Base-by-base conservation (phyloP, 2,329 filamentous ascomycete species). In the Furcasterigmium furcatum region DNA sequence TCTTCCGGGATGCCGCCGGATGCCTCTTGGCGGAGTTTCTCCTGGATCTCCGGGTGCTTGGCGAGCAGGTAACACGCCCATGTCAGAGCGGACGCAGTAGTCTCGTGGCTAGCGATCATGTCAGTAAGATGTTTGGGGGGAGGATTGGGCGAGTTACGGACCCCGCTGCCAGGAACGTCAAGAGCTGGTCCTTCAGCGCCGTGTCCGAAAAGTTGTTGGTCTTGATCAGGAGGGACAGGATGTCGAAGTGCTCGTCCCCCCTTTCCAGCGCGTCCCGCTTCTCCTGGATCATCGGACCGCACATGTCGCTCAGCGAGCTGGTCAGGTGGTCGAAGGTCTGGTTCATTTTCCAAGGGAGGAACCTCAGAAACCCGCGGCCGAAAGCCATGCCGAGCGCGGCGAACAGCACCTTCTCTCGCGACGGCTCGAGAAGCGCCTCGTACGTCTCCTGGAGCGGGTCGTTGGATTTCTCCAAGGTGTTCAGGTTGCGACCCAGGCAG, bases 31-130 rank as follows among this genome's bases (percentile, higher is more conserved):
- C 84, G 81, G 2, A 89, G 74, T 6, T 67, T 71, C 9, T 62
- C 61, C 60, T 88, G 84, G 6, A 79, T 64, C 2, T 74, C 67
- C 0, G 77, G 79, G 51, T 87, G 66, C 20, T 71, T 76, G 52
- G 80, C 74, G 7, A 89, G 73, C 2, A 81, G 67, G 54, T 85
- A 81, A 13, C 76, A 66, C 2, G 76, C 71, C 82, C 82, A 87
- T 25, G 79, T 81, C 22, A 88, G 66, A 2, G 82, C 73, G 0
- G 77, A 74, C 1, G 84, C 76, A 2, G 83, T 86, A 1, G 84
- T 87, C 63, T 87, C 83, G 57, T 87, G 83, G 9, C 65, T 65
- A 22, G n/a, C 2, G 4, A 25, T 19, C 5, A 20, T 34, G 18
- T 51, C 3, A 49, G 39, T 44, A 24, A 16, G 19, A 32, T 20